Conservation (phyloP, 805 yeast species). For the Suhomyces xylopsoci region DNA sequence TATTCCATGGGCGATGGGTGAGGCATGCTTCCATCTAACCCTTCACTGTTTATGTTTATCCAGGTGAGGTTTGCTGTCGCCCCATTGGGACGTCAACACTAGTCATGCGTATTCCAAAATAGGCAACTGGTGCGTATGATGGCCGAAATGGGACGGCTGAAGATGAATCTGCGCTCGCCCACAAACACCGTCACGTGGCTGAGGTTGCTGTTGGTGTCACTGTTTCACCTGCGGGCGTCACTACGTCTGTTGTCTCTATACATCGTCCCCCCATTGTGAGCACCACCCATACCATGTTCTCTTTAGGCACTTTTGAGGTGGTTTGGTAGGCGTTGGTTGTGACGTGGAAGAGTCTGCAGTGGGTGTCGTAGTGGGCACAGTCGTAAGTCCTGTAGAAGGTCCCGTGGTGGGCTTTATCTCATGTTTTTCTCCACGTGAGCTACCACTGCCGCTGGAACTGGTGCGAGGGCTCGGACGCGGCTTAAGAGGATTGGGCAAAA, state of each 20-base stretch:
- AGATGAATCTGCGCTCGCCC: neutral
- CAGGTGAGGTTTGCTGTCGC: neutral
- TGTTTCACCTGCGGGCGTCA: constrained; percentile 5
- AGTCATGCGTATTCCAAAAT: constrained; percentile 2
- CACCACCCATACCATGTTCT: constrained; percentile 72
- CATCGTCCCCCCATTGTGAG: constrained; percentile 41
- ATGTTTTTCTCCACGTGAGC: neutral
- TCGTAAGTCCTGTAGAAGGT: neutral
- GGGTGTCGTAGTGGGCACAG: neutral
- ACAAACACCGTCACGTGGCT: neutral
- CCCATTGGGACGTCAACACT: constrained; percentile 1
- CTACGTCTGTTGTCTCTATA: constrained; percentile 7
- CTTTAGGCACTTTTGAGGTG: constrained; percentile 48
- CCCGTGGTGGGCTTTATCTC: neutral
- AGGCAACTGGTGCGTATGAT: neutral
- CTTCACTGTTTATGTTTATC: neutral
- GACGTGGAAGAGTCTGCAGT: neutral
- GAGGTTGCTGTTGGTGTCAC: neutral
- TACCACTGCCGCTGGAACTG: neutral
- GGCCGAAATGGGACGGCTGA: neutral
- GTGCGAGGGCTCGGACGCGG: constrained; percentile 14
- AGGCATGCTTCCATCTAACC: neutral
- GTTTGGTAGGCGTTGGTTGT: constrained; percentile 11
- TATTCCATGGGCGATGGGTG: neutral
- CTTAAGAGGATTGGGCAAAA: constrained; percentile 35